Evolutionary conservation across 192 early-diverging fungal species (phyloP).

Genomic region (Coemansia furcata): DNA sequence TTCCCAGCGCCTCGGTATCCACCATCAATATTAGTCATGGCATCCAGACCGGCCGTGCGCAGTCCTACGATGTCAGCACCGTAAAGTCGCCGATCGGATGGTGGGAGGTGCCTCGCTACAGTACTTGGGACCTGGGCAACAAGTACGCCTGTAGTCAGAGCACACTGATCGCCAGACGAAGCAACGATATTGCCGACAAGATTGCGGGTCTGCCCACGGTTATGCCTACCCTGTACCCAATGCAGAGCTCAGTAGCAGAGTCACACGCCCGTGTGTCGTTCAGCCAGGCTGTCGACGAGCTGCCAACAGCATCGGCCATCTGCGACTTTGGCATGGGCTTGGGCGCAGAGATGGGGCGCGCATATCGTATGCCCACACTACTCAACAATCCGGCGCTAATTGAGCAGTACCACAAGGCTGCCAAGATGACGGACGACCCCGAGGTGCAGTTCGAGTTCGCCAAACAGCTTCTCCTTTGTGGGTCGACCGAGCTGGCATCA

Average conservation of each 20-base stretch:
- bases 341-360: conserved; percentile 40
- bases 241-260: conserved; percentile 43
- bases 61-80: conserved; percentile 9
- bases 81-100: conserved; percentile 29
- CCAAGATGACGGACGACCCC: conserved; percentile 67
- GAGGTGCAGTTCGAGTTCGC: conserved; percentile 74
- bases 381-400: conserved; percentile 49
- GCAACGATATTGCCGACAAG: conserved; percentile 26
- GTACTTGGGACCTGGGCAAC: conserved; percentile 50
- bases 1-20: conserved; percentile 18
- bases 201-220: conserved; percentile 29
- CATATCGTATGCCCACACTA: conserved; percentile 46
- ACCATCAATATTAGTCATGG: conserved; percentile 25
- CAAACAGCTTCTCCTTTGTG: conserved; percentile 53
- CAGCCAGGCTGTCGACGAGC: conserved; percentile 14
- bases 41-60: conserved; percentile 12
- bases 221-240: conserved; percentile 40
- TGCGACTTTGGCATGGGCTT: conserved; percentile 46
- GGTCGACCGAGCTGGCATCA: conserved; percentile 43
- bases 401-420: conserved; percentile 67
- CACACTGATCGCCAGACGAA: conserved; percentile 46
- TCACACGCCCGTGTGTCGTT: conserved; percentile 41
- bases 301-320: conserved; percentile 14
- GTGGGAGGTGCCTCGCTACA: conserved; percentile 52
- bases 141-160: conserved; percentile 53